Percentiles rank a stretch among this genome's conserved stretches.
These are phyloP conservation scores for Arthroderma uncinatum DNA, from an alignment of 2,329 filamentous ascomycete species.

Conservation along the genomic window DNA sequence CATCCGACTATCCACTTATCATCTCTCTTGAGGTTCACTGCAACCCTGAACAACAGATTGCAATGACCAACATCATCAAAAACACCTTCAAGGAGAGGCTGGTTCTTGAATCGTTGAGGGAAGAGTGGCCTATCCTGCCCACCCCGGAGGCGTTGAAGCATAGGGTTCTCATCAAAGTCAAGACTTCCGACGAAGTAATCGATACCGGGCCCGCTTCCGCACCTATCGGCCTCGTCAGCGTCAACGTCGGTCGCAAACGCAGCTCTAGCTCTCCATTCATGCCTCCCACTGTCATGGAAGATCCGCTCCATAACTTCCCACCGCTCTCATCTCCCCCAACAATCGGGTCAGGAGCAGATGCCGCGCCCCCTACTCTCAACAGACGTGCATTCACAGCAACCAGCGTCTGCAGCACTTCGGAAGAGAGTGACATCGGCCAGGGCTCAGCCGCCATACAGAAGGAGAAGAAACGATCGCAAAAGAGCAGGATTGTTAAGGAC, in stretches of 20 bases:
- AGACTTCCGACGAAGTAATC: constrained; percentile 42
- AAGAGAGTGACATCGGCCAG: constrained; percentile 60
- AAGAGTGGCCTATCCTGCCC: constrained; percentile 58
- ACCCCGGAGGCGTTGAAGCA: constrained; percentile 75
- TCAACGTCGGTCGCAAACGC: constrained; percentile 42
- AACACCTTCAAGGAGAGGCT: constrained; percentile 71
- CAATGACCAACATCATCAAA: constrained; percentile 84
- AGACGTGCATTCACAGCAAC: constrained; percentile 43
- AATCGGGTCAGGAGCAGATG: constrained; percentile 39
- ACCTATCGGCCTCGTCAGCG: constrained; percentile 34
- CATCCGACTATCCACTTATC: constrained; percentile 79
- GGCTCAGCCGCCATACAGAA: constrained; percentile 44
- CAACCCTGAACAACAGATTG: constrained; percentile 65
- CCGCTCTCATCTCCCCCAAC: constrained; percentile 44
- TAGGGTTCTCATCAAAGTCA: constrained; percentile 87
- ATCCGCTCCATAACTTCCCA: constrained; percentile 37
- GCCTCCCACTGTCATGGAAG: constrained; percentile 52
- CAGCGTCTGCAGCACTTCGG: constrained; percentile 51
- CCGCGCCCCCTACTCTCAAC: constrained; percentile 41
- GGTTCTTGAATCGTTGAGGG: constrained; percentile 62
- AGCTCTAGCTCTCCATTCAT: constrained; percentile 71
- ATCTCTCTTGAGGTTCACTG: constrained; percentile 96
- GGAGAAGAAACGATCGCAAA: constrained; percentile 50
- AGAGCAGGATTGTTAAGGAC: constrained; percentile 74
- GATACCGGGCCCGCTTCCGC: constrained; percentile 38